Percentiles rank a stretch among this genome's conserved stretches.
Evolutionary conservation across 140 eudicot species (phyloP).

Genomic region (Cichorium intybus): DNA sequence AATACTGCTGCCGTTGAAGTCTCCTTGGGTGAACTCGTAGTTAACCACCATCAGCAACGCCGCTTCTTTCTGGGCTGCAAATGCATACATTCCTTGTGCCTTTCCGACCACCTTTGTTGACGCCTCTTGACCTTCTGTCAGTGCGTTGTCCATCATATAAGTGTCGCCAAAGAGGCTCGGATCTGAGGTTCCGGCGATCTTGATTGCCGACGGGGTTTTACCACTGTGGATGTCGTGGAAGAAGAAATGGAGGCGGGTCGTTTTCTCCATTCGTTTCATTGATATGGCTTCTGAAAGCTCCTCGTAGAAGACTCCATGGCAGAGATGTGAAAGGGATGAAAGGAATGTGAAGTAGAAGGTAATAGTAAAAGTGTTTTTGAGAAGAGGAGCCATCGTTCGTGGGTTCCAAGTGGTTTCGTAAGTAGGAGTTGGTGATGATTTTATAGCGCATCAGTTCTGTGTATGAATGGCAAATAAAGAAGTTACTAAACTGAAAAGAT

Average conservation of each 20-base stretch:
- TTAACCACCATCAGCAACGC: slow-evolving; percentile 49
- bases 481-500: background rate
- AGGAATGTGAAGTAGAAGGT: slow-evolving; percentile 21
- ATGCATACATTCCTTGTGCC: slow-evolving; percentile 58
- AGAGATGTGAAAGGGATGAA: background rate
- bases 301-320: slow-evolving; percentile 34
- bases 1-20: slow-evolving; percentile 50
- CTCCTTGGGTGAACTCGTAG: slow-evolving; percentile 40
- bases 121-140: slow-evolving; percentile 34
- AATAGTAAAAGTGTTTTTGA: slow-evolving; percentile 10
- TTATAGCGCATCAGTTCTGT: slow-evolving; percentile 25
- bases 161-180: slow-evolving; percentile 41
- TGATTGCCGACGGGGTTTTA: slow-evolving; percentile 44
- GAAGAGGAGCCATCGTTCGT: slow-evolving; percentile 20
- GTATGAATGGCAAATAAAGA: background rate
- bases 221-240: slow-evolving; percentile 64
- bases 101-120: slow-evolving; percentile 40
- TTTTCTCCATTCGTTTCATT: slow-evolving; percentile 42
- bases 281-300: slow-evolving; percentile 33
- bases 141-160: slow-evolving; percentile 46
- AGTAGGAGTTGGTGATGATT: background rate
- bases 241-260: slow-evolving; percentile 63
- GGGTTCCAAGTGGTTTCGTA: slow-evolving; percentile 5
- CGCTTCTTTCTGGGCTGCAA: slow-evolving; percentile 27
- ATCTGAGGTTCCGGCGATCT: slow-evolving; percentile 29